Conservation (phyloP, 1,284 basidiomycete species). For the Boletus smithii region DNA sequence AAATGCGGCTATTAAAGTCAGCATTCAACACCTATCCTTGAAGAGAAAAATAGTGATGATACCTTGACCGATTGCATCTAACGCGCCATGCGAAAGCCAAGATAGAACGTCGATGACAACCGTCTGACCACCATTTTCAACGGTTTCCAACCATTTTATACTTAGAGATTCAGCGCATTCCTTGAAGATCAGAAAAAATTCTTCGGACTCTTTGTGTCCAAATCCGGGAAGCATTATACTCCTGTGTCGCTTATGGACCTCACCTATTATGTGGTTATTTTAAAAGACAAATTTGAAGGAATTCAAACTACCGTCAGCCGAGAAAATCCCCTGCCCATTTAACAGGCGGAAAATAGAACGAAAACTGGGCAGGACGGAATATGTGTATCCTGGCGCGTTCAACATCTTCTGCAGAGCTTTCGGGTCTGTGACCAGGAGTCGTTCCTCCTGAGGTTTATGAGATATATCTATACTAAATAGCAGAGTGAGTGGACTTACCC, state of each 20-base stretch:
- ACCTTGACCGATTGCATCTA: conserved; percentile 49
- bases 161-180: conserved; percentile 22
- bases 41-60: not conserved
- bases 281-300: not conserved
- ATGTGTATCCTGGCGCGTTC: conserved; percentile 38
- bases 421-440: conserved; percentile 36
- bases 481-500: conserved; percentile 18
- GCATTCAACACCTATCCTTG: too few species aligned
- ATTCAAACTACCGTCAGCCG: conserved; percentile 38
- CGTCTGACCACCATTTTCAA: conserved; percentile 32
- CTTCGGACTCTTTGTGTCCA: conserved; percentile 37
- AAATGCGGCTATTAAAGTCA: conserved; percentile 40
- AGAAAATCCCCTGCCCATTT: conserved; percentile 37
- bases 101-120: conserved; percentile 40
- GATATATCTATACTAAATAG: not conserved
- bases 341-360: conserved; percentile 31
- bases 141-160: conserved; percentile 43
- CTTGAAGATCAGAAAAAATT: conserved; percentile 38
- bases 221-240: conserved; percentile 46
- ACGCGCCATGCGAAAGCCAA: conserved; percentile 40
- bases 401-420: conserved; percentile 45
- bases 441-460: conserved; percentile 20
- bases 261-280: not conserved
- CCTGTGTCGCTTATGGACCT: conserved; percentile 40
- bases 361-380: conserved; percentile 34